These are phyloP conservation scores for Amanita fuliginea DNA, from an alignment of 768 basidiomycete genomes.

Conservation along the genomic window DNA sequence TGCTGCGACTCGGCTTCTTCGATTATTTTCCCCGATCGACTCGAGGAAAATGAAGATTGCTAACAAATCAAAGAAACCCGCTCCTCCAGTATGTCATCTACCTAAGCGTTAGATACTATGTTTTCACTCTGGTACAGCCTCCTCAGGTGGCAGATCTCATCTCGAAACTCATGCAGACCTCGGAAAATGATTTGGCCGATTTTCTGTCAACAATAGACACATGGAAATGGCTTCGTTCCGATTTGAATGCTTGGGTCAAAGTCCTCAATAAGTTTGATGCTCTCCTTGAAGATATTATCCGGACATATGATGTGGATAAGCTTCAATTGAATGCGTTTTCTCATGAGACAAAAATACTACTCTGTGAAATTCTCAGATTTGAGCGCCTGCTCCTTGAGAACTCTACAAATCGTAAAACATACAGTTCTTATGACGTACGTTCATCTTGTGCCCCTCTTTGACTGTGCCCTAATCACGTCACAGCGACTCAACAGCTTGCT, in stretches of 20 bases:
- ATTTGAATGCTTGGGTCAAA: slow-evolving; percentile 93
- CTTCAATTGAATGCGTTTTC: slow-evolving; percentile 76
- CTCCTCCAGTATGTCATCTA: slow-evolving; percentile 45
- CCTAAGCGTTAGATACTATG: slow-evolving; percentile 13
- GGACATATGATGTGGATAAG: slow-evolving; percentile 77
- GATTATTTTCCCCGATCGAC: slow-evolving; percentile 25
- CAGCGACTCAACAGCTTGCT: slow-evolving; percentile 88
- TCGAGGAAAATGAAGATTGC: slow-evolving; percentile 80
- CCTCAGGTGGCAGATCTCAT: slow-evolving; percentile 78
- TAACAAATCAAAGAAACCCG: slow-evolving; percentile 74
- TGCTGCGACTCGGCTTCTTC: slow-evolving; percentile 1
- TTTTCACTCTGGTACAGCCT: slow-evolving; percentile 34
- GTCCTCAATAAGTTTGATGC: slow-evolving; percentile 94
- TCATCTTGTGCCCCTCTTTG: slow-evolving; percentile 2
- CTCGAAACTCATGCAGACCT: slow-evolving; percentile 48
- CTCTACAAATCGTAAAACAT: slow-evolving; percentile 95
- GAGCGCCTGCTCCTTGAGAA: slow-evolving; percentile 89
- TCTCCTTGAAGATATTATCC: slow-evolving; percentile 74
- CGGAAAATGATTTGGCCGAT: slow-evolving; percentile 60
- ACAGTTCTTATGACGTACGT: slow-evolving; percentile 86
- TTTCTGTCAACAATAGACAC: slow-evolving; percentile 58
- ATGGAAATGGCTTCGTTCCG: slow-evolving; percentile 95
- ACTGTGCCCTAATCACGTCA: slow-evolving; percentile 7
- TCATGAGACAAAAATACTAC: slow-evolving; percentile 55
- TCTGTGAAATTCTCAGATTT: slow-evolving; percentile 81